A percentile compares a stretch with the other conserved stretches of the same genome.
Evolutionary conservation across 345 rosid genomes (phyloP).

Genomic region (Stellera chamaejasme): DNA sequence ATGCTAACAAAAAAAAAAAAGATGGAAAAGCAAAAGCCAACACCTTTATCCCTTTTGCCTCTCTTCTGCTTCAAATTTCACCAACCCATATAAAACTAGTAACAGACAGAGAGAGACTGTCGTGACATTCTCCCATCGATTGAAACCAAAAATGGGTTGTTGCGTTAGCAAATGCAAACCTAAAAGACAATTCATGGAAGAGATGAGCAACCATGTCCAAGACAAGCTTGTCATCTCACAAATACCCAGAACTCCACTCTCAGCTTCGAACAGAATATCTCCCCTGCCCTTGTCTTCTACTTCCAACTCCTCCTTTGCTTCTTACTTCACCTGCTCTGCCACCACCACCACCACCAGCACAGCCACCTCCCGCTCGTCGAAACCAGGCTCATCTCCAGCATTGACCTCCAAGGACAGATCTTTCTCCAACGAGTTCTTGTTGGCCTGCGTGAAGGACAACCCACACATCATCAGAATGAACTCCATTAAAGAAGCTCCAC

Average conservation of each 20-base stretch:
- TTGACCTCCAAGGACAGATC: conserved; percentile 52
- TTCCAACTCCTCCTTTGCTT: conserved; percentile 15
- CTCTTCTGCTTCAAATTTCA: conserved; percentile 6
- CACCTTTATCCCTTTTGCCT: conserved; percentile 2
- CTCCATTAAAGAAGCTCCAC: conserved; percentile 47
- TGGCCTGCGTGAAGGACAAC: conserved; percentile 70
- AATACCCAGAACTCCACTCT: conserved; percentile 17
- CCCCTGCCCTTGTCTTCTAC: conserved; percentile 37
- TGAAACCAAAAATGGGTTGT: conserved; percentile 48
- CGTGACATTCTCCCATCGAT: conserved; percentile 1
- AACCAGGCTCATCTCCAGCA: conserved; percentile 33
- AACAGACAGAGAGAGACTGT: not conserved
- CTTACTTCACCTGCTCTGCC: conserved; percentile 28
- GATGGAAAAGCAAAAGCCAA: conserved; percentile 38
- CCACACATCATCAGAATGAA: conserved; percentile 56
- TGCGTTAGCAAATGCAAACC: conserved; percentile 74
- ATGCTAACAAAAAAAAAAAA: conserved; percentile 1
- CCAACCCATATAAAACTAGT: conserved; percentile 9
- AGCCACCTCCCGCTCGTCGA: conserved; percentile 34
- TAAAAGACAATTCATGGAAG: conserved; percentile 29
- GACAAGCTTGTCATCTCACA: conserved; percentile 58
- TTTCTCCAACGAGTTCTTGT: conserved; percentile 75
- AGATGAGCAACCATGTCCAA: conserved; percentile 30
- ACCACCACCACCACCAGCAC: conserved; percentile 11
- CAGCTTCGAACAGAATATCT: conserved; percentile 25